These are phyloP conservation scores for Tricholoma hemisulphureum DNA, from an alignment of 768 basidiomycete genomes.

Conservation along the genomic window DNA sequence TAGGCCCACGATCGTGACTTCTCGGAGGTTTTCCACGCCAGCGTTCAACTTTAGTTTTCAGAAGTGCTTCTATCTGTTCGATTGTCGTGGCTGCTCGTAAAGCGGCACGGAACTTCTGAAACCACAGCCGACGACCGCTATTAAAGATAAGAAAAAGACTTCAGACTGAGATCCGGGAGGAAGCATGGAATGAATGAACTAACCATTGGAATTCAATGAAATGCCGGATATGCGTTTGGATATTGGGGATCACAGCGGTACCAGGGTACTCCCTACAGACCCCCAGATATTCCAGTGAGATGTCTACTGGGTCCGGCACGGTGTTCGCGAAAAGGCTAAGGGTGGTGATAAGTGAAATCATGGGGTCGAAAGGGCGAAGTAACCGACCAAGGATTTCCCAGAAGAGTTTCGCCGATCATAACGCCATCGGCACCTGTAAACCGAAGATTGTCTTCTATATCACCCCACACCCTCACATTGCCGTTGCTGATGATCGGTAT, in stretches of 20 bases:
- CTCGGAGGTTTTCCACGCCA: slow-evolving; percentile 46
- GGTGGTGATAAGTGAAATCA: not conserved
- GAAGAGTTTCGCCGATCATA: slow-evolving; percentile 80
- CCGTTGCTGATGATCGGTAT: slow-evolving; percentile 77
- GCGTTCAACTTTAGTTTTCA: slow-evolving; percentile 42
- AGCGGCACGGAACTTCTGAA: slow-evolving; percentile 49
- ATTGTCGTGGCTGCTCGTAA: slow-evolving; percentile 41
- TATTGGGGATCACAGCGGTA: slow-evolving; percentile 46
- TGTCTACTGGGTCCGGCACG: slow-evolving; percentile 60
- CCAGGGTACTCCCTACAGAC: slow-evolving; percentile 53
- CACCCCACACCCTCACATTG: slow-evolving; percentile 62
- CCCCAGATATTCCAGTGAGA: slow-evolving; percentile 69
- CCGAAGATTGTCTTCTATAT: slow-evolving; percentile 52
- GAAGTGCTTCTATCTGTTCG: slow-evolving; percentile 46
- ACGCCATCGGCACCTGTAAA: slow-evolving; percentile 67
- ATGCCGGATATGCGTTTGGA: slow-evolving; percentile 66
- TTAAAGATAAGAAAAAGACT: slow-evolving; percentile 7
- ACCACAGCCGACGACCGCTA: slow-evolving; percentile 56
- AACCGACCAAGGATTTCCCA: slow-evolving; percentile 68
- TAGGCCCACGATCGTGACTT: slow-evolving; percentile 18
- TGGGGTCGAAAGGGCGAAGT: not conserved
- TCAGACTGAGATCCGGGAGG: slow-evolving; percentile 8
- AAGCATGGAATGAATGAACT: slow-evolving; percentile 20
- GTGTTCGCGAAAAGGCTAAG: slow-evolving; percentile 55
- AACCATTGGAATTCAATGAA: slow-evolving; percentile 71